Evolutionary conservation across 257 asterid species (phyloP), one percentile per base, ranked within the genome.

Genomic region (Nicotiana benthamiana): DNA sequence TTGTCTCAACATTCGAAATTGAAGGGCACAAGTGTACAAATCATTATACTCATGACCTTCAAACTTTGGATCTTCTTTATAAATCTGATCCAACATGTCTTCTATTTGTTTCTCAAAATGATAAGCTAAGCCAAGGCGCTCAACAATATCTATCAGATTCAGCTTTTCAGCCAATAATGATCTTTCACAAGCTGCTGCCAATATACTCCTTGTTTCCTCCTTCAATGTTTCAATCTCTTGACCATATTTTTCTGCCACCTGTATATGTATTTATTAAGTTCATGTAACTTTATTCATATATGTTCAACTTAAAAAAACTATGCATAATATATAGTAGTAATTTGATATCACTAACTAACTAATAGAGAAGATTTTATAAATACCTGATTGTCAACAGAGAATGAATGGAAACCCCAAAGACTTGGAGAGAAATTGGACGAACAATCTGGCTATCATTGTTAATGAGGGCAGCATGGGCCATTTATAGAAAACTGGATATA

Each of bases 121-220:
- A 66, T 86, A 85, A 3, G 76, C 84, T 4, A 89, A 11, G 48
- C 90, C 90, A 16, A 88, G 89, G 13, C 88, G 88, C 74, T 88
- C 85, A 22, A 88, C n/a, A 11, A 5, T 57, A 78, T 86, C 86
- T 0, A 86, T 82, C 61, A 85, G 54, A 66, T 67, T 79, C 82
- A 89, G 13, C 52, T 43, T 82, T 11, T 79, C 83, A 1, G 40
- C 70, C 16, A 80, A 16, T 6, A 13, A 61, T 2, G 15, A 61
- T 3, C 5, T 2, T 22, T 27, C 62, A 5, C 2, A 11, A 43
- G 75, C 8, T 9, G 46, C 36, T 12, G 16, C n/a, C 12, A 81
- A 16, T 83, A 54, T 75, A 2, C 65, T 16, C 57, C 85, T 75
- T 15, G 84, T 76, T 13, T 83, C 80, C 24, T 82, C 86, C 85